Conservation (phyloP, 176 grass and related monocot genomes). For the Secale cereale region DNA sequence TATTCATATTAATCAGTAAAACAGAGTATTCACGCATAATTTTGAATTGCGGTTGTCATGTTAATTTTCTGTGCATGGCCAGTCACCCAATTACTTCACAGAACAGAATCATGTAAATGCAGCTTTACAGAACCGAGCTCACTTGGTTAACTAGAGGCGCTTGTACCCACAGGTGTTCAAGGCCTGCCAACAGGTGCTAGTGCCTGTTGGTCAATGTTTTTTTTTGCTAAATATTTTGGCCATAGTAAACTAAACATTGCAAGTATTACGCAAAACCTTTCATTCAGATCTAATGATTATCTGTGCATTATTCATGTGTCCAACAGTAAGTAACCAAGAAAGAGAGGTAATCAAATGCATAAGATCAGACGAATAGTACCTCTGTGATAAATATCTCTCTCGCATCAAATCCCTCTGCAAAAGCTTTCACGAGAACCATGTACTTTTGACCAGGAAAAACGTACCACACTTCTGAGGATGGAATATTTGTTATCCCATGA, state of each 20-base stretch:
- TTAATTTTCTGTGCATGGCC: constrained; percentile 8
- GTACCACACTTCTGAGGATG: constrained; percentile 79
- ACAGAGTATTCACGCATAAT: constrained; percentile 5
- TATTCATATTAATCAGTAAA: neutral
- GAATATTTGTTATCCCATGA: constrained; percentile 49
- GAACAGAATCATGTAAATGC: neutral
- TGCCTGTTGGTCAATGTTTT: neutral
- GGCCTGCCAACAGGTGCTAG: neutral
- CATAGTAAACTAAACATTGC: neutral
- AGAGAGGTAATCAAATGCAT: constrained; percentile 1
- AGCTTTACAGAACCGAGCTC: neutral
- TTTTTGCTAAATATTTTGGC: neutral
- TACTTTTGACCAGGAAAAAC: constrained; percentile 85
- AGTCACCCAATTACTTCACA: neutral
- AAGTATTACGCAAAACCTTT: constrained; percentile 16
- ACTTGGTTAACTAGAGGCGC: neutral
- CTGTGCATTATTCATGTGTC: neutral
- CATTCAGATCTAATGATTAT: neutral
- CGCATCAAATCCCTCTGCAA: constrained; percentile 66
- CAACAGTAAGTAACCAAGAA: constrained; percentile 13
- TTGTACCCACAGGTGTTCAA: neutral
- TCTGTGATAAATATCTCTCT: constrained; percentile 79
- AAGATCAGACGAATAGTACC: constrained; percentile 42
- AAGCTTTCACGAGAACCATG: constrained; percentile 65
- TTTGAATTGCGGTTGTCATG: neutral